Evolutionary conservation across 805 yeast species (phyloP), one percentile per base, ranked within the genome.

Genomic region (Ogataea dorogensis): DNA sequence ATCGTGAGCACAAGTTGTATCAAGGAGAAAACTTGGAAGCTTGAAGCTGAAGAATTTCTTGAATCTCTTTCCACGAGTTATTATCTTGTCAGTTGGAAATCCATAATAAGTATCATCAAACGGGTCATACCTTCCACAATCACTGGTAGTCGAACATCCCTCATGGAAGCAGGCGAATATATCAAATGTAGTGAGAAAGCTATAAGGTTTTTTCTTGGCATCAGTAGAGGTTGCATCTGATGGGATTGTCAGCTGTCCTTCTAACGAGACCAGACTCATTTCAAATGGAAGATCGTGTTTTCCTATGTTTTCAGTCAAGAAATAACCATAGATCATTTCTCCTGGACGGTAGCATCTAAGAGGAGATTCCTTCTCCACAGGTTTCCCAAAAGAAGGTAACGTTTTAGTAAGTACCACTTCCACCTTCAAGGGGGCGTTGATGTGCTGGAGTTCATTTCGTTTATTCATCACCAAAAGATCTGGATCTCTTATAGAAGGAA

Each of bases 291-390:
- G 63, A 0, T 67, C 60, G 12, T 57, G 44, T 1, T 52, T 34
- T 2, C 73, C 56, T 5, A 47, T 59, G 47, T 77, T 77, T 33
- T 63, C 59, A 14, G 76, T 61, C 0, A 55, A 45, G 6, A 72
- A 59, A 47, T 70, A 75, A 0, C 91, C 91, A 49, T 75, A 70
- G 10, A 82, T 64, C 14, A 67, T 65, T 51, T 81, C 88, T n/a
- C 86, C 86, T 9, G 81, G 79, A 13, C 74, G 74, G 51, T 73
- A 82, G 53, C 79, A 85, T 39, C 67, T 65, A 17, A 73, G 50
- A 24, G 62, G 53, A 11, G 54, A 49, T 33, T 64, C 69, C n/a
- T 50, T 42, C 21, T 56, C 55, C 5, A 40, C 20, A 9, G 24
- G 20, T 4, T 33, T n/a, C 7, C 51, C 48, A 3, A 36, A 12